Evolutionary conservation across 139 green algal species (phyloP), one percentile per base, ranked within the genome.

Genomic region (Eudorina sp.): DNA sequence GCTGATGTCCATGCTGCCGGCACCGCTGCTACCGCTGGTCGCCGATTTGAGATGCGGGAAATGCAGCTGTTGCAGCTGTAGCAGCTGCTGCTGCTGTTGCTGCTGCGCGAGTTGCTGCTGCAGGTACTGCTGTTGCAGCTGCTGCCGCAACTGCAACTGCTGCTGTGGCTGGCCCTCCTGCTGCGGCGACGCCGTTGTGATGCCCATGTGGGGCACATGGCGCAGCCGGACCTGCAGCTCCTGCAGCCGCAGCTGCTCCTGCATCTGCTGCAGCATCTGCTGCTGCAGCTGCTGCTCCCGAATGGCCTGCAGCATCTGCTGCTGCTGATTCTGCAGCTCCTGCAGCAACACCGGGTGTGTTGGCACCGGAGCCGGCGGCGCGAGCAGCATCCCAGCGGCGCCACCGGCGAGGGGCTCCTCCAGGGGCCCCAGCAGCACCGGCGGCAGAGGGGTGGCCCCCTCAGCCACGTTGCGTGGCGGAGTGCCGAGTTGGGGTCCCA

Each of bases 291-390:
- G 75, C 51, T 19, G 31, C 48, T n/a, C 5, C 75, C 31, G 48
- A 0, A 41, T 48, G 48, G 25, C 23, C 46, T 9, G 4, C 46
- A 34, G 74, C 2, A 48, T n/a, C 48, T 68, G 48, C 31, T 83
- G 48, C 11, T 68, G 48, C 11, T 51, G 7, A 4, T 29, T 55
- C 16, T 43, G 75, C 40, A 83, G 75, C 45, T 83, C 75, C 31
- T 53, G 75, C n/a, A 83, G 75, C 75, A 83, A 34, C 34, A 83
- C 75, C 13, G 75, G 75, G 45, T 83, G 75, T 1, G 48, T 51
- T 1, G 75, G 45, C 45, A 48, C 38, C 75, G 31, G 31, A 1
- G 31, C 25, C 48, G 75, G 75, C n/a, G 21, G 45, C 21, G 34
- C 16, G 3, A 3, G n/a, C 27, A 27, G 45, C 27, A 45, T 43